Evolutionary conservation across 106 monocot species (phyloP).

Genomic region (Dendrobium catenatum): DNA sequence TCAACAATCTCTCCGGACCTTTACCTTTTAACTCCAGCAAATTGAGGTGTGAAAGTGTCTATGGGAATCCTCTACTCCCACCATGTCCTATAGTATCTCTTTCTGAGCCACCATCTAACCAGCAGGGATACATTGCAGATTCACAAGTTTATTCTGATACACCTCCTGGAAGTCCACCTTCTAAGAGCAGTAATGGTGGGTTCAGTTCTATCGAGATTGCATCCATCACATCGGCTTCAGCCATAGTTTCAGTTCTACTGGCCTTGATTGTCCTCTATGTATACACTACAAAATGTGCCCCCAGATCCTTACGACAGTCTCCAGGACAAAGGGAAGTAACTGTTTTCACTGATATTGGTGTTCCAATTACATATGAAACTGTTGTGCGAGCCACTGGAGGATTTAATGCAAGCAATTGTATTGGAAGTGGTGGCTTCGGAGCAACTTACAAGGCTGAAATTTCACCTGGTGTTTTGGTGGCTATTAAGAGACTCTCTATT

Average conservation of each 20-base stretch:
- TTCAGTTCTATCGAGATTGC: slow-evolving; percentile 75
- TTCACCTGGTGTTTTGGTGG: slow-evolving; percentile 57
- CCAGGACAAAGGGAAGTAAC: slow-evolving; percentile 51
- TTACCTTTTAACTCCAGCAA: slow-evolving; percentile 43
- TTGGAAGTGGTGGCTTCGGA: slow-evolving; percentile 70
- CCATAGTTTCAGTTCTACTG: slow-evolving; percentile 56
- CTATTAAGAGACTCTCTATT: slow-evolving; percentile 65
- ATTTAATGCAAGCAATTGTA: slow-evolving; percentile 72
- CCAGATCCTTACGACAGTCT: slow-evolving; percentile 19
- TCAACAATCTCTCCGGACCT: slow-evolving; percentile 84
- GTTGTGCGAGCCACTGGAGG: slow-evolving; percentile 62
- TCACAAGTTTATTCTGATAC: slow-evolving; percentile 26
- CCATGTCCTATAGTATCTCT: slow-evolving; percentile 41
- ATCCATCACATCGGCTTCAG: slow-evolving; percentile 56
- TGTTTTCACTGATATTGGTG: slow-evolving; percentile 59
- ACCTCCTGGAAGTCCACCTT: slow-evolving; percentile 15
- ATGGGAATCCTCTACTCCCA: slow-evolving; percentile 67
- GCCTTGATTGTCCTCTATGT: slow-evolving; percentile 53
- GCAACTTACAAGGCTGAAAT: slow-evolving; percentile 76
- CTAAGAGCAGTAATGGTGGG: slow-evolving; percentile 20
- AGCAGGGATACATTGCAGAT: slow-evolving; percentile 18
- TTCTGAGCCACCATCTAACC: slow-evolving; percentile 36
- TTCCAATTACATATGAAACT: slow-evolving; percentile 52
- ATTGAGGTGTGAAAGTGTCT: slow-evolving; percentile 43
- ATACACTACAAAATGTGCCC: slow-evolving; percentile 67